Percentiles rank a stretch among this genome's conserved stretches.
These are phyloP conservation scores for Guadua angustifolia DNA, from an alignment of 176 grass and related monocot genomes.

Conservation along the genomic window DNA sequence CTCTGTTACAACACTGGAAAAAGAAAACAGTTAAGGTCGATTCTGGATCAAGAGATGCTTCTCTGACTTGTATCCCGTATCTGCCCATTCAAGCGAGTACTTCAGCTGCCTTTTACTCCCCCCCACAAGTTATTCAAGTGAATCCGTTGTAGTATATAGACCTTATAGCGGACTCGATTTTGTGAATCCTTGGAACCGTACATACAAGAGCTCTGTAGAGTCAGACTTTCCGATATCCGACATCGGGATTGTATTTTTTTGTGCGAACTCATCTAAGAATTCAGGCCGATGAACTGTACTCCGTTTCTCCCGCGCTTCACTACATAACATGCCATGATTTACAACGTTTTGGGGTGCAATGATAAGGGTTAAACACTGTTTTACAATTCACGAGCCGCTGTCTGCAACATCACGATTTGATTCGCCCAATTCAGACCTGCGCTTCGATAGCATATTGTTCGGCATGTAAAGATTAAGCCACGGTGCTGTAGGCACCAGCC, in stretches of 20 bases:
- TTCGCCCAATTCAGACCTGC: not conserved
- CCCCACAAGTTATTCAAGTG: slow-evolving; percentile 42
- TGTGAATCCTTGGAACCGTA: slow-evolving; percentile 37
- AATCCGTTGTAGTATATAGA: slow-evolving; percentile 50
- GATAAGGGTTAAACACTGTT: not conserved
- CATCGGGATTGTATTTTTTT: slow-evolving; percentile 25
- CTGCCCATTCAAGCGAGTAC: slow-evolving; percentile 59
- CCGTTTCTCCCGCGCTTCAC: not conserved
- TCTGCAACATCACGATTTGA: not conserved
- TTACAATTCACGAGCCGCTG: too few relatives aligned
- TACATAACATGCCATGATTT: not conserved
- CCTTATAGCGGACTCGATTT: slow-evolving; percentile 24
- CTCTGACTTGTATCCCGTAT: slow-evolving; percentile 53
- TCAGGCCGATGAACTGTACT: not conserved
- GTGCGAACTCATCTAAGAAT: slow-evolving; percentile 18
- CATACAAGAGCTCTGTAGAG: slow-evolving; percentile 55
- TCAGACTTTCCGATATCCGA: not conserved
- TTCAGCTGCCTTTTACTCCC: slow-evolving; percentile 33
- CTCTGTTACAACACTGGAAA: slow-evolving; percentile 18
- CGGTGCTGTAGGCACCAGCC: not conserved
- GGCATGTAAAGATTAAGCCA: too few relatives aligned
- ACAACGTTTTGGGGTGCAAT: not conserved
- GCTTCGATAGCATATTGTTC: too few relatives aligned
- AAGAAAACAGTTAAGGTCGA: not conserved
- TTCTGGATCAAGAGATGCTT: slow-evolving; percentile 52